phyloP scores from a whole-genome alignment of 2,329 filamentous ascomycete species.

The Xylaria sp. region DNA sequence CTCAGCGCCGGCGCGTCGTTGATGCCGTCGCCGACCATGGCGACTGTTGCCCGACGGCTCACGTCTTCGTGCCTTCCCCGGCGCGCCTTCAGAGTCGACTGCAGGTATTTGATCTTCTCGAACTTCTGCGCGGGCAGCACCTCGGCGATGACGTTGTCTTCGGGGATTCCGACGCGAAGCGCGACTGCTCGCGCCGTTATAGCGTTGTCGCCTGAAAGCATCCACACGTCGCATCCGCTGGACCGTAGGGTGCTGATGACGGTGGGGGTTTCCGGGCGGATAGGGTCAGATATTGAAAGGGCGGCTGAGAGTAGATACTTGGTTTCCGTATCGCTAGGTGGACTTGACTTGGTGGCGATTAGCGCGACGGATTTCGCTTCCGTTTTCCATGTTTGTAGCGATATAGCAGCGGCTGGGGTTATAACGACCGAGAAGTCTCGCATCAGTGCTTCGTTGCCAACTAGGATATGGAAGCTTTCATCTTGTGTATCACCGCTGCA shows the following conservation, averaged over 20 bases:
- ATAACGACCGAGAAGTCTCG: conserved; percentile 51
- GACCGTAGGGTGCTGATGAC: conserved; percentile 69
- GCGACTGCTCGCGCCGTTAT: conserved; percentile 84
- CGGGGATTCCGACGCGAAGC: conserved; percentile 72
- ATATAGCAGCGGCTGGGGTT: conserved; percentile 40
- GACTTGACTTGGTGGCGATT: conserved; percentile 51
- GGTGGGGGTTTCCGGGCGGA: conserved; percentile 72
- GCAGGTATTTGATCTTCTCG: conserved; percentile 69
- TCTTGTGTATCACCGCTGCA: conserved; percentile 46
- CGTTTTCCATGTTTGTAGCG: conserved; percentile 62
- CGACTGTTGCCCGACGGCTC: conserved; percentile 60
- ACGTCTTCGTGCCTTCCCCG: conserved; percentile 29
- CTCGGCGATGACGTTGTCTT: conserved; percentile 79
- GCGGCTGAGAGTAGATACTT: conserved; percentile 63
- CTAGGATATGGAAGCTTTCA: conserved; percentile 57
- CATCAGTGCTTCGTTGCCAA: conserved; percentile 78
- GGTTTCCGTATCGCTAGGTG: conserved; percentile 8
- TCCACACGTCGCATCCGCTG: conserved; percentile 78
- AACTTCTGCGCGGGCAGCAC: conserved; percentile 86
- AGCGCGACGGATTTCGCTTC: conserved; percentile 69
- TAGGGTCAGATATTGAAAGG: conserved; percentile 80
- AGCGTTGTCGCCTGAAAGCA: conserved; percentile 91
- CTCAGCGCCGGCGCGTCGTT: conserved; percentile 86
- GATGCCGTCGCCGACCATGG: conserved; percentile 89
- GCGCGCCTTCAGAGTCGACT: conserved; percentile 54